Evolutionary conservation across 2,329 filamentous ascomycete species (phyloP), one percentile per base, ranked within the genome.

Genomic region (Ceratocystiopsis minuta): DNA sequence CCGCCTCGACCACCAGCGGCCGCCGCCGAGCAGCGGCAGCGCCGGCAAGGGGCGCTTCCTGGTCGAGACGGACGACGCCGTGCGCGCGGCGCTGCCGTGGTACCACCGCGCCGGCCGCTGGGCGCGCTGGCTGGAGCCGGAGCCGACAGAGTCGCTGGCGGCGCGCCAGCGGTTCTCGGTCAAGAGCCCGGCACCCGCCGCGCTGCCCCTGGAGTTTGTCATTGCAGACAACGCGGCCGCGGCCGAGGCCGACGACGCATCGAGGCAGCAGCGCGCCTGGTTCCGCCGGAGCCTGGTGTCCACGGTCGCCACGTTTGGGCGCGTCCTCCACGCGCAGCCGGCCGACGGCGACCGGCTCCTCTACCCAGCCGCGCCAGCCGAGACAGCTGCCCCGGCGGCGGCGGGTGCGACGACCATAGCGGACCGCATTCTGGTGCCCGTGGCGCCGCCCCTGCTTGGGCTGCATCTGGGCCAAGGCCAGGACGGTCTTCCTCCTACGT

Each of bases 261-360:
- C n/a, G 24, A 10, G 24, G 6, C 24, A 28, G 24, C 24, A 6
- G 24, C 24, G 24, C 24, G 24, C 24, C 5, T 28, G 24, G 24
- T 28, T 28, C 24, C 24, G 24, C 24, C 7, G 7, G 9, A 46
- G 28, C 20, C 37, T 10, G 13, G 17, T n/a, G 10, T 16, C 9
- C 35, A 48, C 46, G 1, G 38, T 43, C 1, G 67, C 68, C 12
- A 57, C 59, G 3, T 75, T 75, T 48, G 71, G 71, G 16, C 64
- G 69, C 41, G 47, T 73, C 32, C 59, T 75, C 0, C 64, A 67
- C 45, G 39, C 41, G 1, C 37, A 41, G 38, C 13, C 17, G 7
- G 33, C 35, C 9, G 35, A 16, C 14, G 18, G 32, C 9, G 39
- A 14, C 15, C 24, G n/a, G 15, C 45, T 35, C 15, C 36, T 31